These are phyloP conservation scores for Carex myosuroides DNA, from an alignment of 176 grass and related monocot species.

Conservation along the genomic window DNA sequence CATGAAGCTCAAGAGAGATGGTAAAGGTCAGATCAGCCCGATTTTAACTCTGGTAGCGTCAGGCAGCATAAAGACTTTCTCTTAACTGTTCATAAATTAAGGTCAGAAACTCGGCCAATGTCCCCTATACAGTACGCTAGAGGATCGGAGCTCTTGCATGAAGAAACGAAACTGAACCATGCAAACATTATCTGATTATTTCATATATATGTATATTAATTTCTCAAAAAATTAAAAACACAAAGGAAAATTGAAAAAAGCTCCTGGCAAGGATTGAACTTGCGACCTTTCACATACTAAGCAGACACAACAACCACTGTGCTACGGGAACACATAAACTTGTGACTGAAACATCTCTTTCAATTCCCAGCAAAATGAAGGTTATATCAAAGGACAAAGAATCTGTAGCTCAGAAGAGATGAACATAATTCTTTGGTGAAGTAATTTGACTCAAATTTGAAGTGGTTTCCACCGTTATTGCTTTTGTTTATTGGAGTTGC, in stretches of 20 bases:
- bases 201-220: neutral
- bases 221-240: neutral
- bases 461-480: neutral
- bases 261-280: constrained; percentile 47
- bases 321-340: constrained; percentile 24
- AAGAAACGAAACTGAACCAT: neutral
- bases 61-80: neutral
- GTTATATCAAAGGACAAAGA: constrained; percentile 15
- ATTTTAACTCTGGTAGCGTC: too few species aligned
- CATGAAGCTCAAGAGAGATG: too few species aligned
- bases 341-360: neutral
- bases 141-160: neutral
- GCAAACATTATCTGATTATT: neutral
- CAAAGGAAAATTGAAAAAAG: neutral
- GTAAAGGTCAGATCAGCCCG: too few species aligned
- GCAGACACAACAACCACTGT: constrained; percentile 71
- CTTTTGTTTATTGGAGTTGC: neutral
- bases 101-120: neutral
- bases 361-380: constrained; percentile 4
- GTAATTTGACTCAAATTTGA: neutral
- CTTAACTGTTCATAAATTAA: neutral
- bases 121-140: too few species aligned
- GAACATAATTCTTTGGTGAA: neutral
- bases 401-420: constrained; percentile 46
- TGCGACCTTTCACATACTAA: constrained; percentile 72